These are phyloP conservation scores for Podila clonocystis DNA, from an alignment of 192 early-diverging fungal genomes.

Conservation along the genomic window DNA sequence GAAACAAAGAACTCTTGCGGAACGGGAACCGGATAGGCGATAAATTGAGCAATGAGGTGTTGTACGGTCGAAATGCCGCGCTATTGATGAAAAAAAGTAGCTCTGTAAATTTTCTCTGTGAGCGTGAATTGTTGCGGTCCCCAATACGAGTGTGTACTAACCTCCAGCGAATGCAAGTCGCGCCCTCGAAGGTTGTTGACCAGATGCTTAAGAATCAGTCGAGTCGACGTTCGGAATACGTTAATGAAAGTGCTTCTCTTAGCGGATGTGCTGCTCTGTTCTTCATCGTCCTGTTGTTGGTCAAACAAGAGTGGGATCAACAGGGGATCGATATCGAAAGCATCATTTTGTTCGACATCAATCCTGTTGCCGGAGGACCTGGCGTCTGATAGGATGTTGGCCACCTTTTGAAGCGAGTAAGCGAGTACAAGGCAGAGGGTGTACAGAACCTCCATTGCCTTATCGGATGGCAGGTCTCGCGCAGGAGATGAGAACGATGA, in stretches of 20 bases:
- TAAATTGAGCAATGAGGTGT: constrained; percentile 17
- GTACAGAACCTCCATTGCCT: constrained; percentile 26
- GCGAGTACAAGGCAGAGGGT: constrained; percentile 35
- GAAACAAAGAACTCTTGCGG: constrained; percentile 44
- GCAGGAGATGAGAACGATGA: background rate
- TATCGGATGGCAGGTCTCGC: constrained; percentile 13
- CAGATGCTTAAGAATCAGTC: constrained; percentile 13
- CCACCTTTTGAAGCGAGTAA: constrained; percentile 23
- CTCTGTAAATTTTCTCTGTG: background rate
- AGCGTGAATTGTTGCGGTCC: too few relatives aligned
- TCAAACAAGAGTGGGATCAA: constrained; percentile 33
- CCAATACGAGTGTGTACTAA: too few relatives aligned
- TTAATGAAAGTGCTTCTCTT: constrained; percentile 11
- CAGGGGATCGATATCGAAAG: constrained; percentile 45
- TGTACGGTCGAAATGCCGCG: constrained; percentile 16
- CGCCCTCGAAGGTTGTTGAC: background rate
- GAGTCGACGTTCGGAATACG: constrained; percentile 20
- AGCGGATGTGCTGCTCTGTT: background rate
- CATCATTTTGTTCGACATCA: constrained; percentile 7
- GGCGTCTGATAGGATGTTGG: constrained; percentile 10
- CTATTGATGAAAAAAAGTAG: constrained; percentile 2
- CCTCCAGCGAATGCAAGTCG: background rate
- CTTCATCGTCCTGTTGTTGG: background rate
- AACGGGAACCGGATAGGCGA: constrained; percentile 27
- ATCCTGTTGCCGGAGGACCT: background rate